phyloP scores from a whole-genome alignment of 2,329 filamentous ascomycete species.

The Nothophaeocryptopus gaeumannii region DNA sequence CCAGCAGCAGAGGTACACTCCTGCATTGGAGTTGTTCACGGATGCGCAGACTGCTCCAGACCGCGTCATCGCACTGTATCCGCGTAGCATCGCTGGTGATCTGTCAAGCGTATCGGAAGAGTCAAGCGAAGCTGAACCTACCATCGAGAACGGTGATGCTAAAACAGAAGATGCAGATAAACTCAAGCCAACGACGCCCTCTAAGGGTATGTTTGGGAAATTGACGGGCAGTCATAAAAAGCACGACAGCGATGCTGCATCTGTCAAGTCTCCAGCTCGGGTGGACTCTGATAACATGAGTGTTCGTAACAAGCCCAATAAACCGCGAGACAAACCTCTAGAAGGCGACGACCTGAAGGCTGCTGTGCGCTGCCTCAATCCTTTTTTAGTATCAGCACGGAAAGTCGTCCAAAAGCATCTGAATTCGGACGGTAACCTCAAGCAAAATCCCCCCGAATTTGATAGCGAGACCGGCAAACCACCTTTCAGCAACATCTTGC shows the following conservation, averaged over 20 bases:
- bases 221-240: slow-evolving; percentile 47
- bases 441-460: slow-evolving; percentile 50
- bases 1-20: slow-evolving; percentile 74
- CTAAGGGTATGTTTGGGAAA: slow-evolving; percentile 48
- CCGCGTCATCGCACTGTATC: slow-evolving; percentile 80
- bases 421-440: slow-evolving; percentile 57
- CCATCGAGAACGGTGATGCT: slow-evolving; percentile 39
- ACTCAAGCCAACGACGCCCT: slow-evolving; percentile 34
- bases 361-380: slow-evolving; percentile 78
- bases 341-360: slow-evolving; percentile 80
- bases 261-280: slow-evolving; percentile 59
- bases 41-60: slow-evolving; percentile 87
- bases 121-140: slow-evolving; percentile 41
- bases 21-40: slow-evolving; percentile 86
- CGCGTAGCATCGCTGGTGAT: slow-evolving; percentile 77
- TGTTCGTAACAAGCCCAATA: slow-evolving; percentile 45
- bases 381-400: slow-evolving; percentile 84
- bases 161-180: slow-evolving; percentile 31
- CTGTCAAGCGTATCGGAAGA: slow-evolving; percentile 59
- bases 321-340: slow-evolving; percentile 52
- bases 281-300: slow-evolving; percentile 57
- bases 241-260: slow-evolving; percentile 51
- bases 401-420: slow-evolving; percentile 60
- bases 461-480: slow-evolving; percentile 44
- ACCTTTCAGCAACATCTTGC: slow-evolving; percentile 43